A percentile compares a stretch with the other conserved stretches of the same genome.
Evolutionary conservation across 192 early-diverging fungal species (phyloP).

Genomic region (Coemansia sp.): DNA sequence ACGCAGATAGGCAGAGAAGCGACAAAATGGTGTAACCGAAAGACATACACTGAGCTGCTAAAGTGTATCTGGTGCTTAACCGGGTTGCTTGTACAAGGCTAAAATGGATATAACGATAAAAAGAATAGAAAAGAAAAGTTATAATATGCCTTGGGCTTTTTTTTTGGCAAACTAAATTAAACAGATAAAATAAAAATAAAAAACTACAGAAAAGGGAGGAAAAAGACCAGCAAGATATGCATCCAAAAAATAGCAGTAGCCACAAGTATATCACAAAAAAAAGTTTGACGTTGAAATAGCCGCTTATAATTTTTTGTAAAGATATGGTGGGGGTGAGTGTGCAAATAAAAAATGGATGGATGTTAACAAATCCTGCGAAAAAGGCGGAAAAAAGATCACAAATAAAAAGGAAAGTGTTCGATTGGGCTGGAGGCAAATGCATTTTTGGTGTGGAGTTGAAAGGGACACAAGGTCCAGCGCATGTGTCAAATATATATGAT

Average conservation of each 20-base stretch:
- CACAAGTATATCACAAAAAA: neutral
- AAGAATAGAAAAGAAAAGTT: too few relatives aligned
- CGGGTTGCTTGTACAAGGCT: too few relatives aligned
- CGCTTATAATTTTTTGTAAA: too few relatives aligned
- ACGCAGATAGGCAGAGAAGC: neutral
- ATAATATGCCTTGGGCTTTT: too few relatives aligned
- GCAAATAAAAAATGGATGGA: neutral
- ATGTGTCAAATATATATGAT: slow-evolving; percentile 6
- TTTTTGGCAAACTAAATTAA: slow-evolving; percentile 4
- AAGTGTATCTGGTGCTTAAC: too few relatives aligned
- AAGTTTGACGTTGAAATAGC: too few relatives aligned
- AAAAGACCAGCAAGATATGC: neutral
- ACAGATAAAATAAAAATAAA: neutral
- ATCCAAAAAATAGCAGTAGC: neutral
- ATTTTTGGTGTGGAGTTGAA: slow-evolving; percentile 11
- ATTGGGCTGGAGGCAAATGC: neutral
- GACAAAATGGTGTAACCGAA: too few relatives aligned
- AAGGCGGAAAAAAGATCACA: neutral
- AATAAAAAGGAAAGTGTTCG: too few relatives aligned
- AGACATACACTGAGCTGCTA: too few relatives aligned
- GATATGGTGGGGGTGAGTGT: neutral
- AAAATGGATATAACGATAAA: too few relatives aligned
- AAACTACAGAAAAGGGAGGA: neutral
- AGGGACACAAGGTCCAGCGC: slow-evolving; percentile 5
- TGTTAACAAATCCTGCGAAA: neutral